These are phyloP conservation scores for Przewalskia tangutica DNA, from an alignment of 257 asterid species.

Conservation along the genomic window DNA sequence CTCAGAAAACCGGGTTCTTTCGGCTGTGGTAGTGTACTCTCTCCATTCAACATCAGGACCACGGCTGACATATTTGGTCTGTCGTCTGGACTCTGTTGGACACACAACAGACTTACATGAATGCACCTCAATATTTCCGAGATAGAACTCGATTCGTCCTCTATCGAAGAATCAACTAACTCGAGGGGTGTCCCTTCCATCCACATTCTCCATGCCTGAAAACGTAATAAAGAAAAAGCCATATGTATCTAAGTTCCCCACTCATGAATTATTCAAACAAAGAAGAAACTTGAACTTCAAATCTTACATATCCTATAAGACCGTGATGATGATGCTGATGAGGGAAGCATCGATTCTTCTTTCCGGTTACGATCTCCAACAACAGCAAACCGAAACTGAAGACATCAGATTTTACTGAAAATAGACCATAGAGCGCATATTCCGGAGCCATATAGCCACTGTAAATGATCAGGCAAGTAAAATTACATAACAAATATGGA, in stretches of 20 bases:
- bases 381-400: slow-evolving; percentile 24
- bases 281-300: not conserved
- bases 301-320: slow-evolving; percentile 26
- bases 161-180: not conserved
- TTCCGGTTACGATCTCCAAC: slow-evolving; percentile 19
- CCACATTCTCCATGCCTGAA: slow-evolving; percentile 20
- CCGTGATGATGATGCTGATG: slow-evolving; percentile 9
- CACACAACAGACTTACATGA: slow-evolving; percentile 19
- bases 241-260: no score
- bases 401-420: slow-evolving; percentile 26
- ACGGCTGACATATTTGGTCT: slow-evolving; percentile 20
- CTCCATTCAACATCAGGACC: slow-evolving; percentile 18
- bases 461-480: not conserved
- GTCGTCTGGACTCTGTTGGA: slow-evolving; percentile 16
- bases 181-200: slow-evolving; percentile 12
- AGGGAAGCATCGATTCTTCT: slow-evolving; percentile 14
- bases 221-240: not conserved
- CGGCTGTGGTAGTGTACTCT: slow-evolving; percentile 14
- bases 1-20: slow-evolving; percentile 20
- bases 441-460: slow-evolving; percentile 31
- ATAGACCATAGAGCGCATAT: slow-evolving; percentile 20
- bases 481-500: not conserved
- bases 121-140: slow-evolving; percentile 12
- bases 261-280: not conserved
- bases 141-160: not conserved